Base-by-base conservation (phyloP, 352 stramenopile genomes). In the Bremia lactucae region DNA sequence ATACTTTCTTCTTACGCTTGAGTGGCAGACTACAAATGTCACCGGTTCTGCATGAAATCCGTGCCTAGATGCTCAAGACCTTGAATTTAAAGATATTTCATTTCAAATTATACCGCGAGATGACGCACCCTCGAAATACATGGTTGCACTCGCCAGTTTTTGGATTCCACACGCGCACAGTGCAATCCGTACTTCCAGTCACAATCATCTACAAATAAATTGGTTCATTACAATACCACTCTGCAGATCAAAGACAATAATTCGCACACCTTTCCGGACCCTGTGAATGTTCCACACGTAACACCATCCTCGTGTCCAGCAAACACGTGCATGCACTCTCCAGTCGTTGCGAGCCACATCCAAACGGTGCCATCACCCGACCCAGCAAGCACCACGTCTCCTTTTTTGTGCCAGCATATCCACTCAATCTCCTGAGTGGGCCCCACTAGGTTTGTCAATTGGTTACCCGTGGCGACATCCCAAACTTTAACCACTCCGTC, bases 261-360 rank as follows among this genome's bases (percentile, higher is more conserved):
- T 15, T 26, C 18, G 26, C 63, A 18, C 33, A 85, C 84, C 72
- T 97, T 98, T 52, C 95, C 95, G 42, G 95, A 95, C 29, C 80
- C 74, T 3, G 89, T 97, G 61, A 98, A 98, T 7, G 68, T 72
- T 6, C 92, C 94, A 42, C 87, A 96, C 3, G 87, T 97, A 13
- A 98, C 89, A 14, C 78, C 75, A 16, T 92, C 87, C 59, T 98
- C 93, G 55, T 98, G 95, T 34, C 95, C 95, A 10, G 95, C 92
- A 74, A 98, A 98, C 16, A 98, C 95, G 57, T 97, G 72, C 68
- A 98, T 95, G 79, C 94, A 98, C 46, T 96, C 80, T 36, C 93
- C 91, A n/a, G 89, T 95, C 9, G 84, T 89, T 15, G 92, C 79
- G 19, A 97, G 68, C 85, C 85, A 96, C 78, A 96, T 91, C 85